A percentile compares a stretch with the other conserved stretches of the same genome.
These are phyloP conservation scores for Pelargonium australe DNA, from an alignment of 441 rosid genomes.

Conservation along the genomic window DNA sequence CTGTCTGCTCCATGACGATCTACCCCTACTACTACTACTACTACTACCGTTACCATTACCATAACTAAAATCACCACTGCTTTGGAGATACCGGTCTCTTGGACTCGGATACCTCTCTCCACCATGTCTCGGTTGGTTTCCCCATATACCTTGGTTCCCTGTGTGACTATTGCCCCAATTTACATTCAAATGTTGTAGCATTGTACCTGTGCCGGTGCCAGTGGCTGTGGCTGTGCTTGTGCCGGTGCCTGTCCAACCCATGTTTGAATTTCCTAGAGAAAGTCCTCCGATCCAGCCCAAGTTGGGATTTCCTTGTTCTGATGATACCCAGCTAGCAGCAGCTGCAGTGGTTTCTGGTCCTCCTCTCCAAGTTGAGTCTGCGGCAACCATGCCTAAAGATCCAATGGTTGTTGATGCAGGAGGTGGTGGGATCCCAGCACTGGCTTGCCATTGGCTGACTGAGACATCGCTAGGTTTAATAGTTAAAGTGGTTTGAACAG, in stretches of 20 bases:
- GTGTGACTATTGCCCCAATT: conserved; percentile 19
- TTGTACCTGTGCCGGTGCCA: conserved; percentile 22
- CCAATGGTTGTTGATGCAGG: conserved; percentile 29
- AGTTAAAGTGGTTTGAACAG: conserved; percentile 3
- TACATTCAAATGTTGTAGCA: conserved; percentile 25
- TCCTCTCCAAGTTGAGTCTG: conserved; percentile 28
- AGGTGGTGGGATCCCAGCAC: conserved; percentile 40
- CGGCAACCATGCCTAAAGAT: conserved; percentile 33
- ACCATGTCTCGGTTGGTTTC: conserved; percentile 41
- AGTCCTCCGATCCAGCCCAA: conserved; percentile 26
- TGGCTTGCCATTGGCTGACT: conserved; percentile 44
- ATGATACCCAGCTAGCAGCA: background rate
- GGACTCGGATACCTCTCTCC: conserved; percentile 35
- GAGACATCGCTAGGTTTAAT: conserved; percentile 36
- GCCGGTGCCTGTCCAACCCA: conserved; percentile 21
- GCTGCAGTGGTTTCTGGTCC: conserved; percentile 26
- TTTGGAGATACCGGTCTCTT: conserved; percentile 36
- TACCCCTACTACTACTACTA: conserved; percentile 35
- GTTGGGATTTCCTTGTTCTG: conserved; percentile 29
- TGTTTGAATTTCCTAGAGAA: conserved; percentile 30
- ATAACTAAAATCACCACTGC: conserved; percentile 12
- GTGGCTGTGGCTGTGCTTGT: conserved; percentile 12
- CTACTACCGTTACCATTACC: conserved; percentile 8
- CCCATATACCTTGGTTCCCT: conserved; percentile 34
- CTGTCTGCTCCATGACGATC: conserved; percentile 45